Evolutionary conservation across 2,329 filamentous ascomycete species (phyloP).

Genomic region (Fusarium clavum): DNA sequence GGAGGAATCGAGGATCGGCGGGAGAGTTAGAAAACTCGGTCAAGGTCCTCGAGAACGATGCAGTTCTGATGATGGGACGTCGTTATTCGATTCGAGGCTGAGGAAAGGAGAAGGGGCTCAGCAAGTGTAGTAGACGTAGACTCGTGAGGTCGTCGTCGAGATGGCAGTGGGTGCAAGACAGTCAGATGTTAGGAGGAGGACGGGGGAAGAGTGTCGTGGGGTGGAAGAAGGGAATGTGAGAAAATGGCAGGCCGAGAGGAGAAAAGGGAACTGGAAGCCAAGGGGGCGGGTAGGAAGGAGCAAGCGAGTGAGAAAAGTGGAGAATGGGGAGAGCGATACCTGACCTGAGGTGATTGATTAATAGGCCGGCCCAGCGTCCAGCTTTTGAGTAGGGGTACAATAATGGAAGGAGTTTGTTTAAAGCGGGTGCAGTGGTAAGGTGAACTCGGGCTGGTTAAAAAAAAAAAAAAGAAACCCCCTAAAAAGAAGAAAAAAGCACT

Average conservation of each 20-base stretch:
- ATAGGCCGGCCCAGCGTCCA: constrained; percentile 17
- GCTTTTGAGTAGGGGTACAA: constrained; percentile 18
- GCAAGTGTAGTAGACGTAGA: constrained; percentile 25
- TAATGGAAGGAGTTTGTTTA: constrained; percentile 19
- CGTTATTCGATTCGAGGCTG: constrained; percentile 5
- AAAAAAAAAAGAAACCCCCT: background rate
- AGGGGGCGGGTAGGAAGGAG: constrained; percentile 36
- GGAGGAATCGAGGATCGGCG: constrained; percentile 9
- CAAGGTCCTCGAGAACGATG: constrained; percentile 1
- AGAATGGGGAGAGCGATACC: constrained; percentile 38
- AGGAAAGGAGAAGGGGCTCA: constrained; percentile 15
- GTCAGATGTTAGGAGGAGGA: constrained; percentile 35
- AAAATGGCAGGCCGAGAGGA: constrained; percentile 34
- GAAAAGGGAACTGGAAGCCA: constrained; percentile 28
- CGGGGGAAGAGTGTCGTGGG: constrained; percentile 36
- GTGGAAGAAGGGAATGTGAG: constrained; percentile 34
- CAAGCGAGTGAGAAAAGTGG: constrained; percentile 40
- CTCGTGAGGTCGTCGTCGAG: constrained; percentile 32
- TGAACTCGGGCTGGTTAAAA: background rate
- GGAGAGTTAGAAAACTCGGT: constrained; percentile 15
- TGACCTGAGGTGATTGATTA: constrained; percentile 16
- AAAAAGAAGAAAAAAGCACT: constrained; percentile 1
- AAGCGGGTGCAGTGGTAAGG: constrained; percentile 7
- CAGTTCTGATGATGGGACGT: constrained; percentile 12
- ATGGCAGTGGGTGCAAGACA: constrained; percentile 30